Conservation (phyloP, 371 early-diverging fungal genomes). For the Mortierella sp. region DNA sequence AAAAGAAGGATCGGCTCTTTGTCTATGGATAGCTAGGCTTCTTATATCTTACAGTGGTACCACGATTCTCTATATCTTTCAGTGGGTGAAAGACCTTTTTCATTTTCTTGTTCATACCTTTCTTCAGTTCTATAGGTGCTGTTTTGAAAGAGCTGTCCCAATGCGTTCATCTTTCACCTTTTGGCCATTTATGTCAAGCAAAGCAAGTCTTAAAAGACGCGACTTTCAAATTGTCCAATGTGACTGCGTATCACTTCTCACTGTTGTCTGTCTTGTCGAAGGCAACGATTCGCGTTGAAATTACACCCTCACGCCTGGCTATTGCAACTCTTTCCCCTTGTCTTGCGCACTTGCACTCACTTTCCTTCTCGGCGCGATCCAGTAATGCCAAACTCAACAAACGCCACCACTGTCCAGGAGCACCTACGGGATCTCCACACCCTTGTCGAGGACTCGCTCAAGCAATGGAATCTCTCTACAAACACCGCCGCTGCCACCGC, state of each 20-base stretch:
- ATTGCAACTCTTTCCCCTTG: too few species aligned
- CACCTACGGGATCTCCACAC: slow-evolving; percentile 50
- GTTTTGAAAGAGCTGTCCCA: too few species aligned
- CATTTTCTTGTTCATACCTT: neutral
- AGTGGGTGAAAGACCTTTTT: neutral
- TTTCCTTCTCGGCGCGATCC: neutral
- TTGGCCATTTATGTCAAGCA: too few species aligned
- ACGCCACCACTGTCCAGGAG: slow-evolving; percentile 53
- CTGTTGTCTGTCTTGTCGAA: neutral
- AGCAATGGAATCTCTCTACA: slow-evolving; percentile 53
- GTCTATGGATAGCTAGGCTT: neutral
- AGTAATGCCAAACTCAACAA: slow-evolving; percentile 40
- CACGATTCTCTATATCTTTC: neutral
- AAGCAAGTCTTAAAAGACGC: too few species aligned
- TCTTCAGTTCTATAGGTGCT: too few species aligned
- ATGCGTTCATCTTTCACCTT: too few species aligned
- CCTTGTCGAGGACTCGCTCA: slow-evolving; percentile 45
- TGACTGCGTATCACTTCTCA: too few species aligned
- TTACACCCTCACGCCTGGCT: neutral
- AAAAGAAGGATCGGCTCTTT: neutral
- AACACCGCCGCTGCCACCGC: slow-evolving; percentile 32
- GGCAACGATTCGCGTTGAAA: neutral
- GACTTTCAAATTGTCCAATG: too few species aligned
- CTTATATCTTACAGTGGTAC: neutral
- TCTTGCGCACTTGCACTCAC: neutral